phyloP scores from a whole-genome alignment of 2,329 filamentous ascomycete species.

The Alternaria solani region DNA sequence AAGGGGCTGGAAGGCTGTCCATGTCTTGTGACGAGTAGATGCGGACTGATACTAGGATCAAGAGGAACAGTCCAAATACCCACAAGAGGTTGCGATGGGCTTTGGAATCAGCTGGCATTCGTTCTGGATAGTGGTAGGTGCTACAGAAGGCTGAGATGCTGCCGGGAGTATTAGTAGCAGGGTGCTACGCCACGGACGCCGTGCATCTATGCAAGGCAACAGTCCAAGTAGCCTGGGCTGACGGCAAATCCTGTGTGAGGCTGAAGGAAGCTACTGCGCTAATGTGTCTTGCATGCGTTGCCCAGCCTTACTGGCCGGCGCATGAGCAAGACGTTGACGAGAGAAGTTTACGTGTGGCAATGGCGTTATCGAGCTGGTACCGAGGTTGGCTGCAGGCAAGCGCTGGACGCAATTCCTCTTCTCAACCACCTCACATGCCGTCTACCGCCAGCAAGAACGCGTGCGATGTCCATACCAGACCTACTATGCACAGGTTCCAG shows the following conservation, averaged over 20 bases:
- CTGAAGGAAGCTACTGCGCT: neutral
- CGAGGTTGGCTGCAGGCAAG: neutral
- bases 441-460: neutral
- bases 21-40: constrained; percentile 16
- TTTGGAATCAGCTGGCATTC: constrained; percentile 12
- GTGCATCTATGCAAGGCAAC: neutral
- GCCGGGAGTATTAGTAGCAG: constrained; percentile 6
- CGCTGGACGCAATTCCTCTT: neutral
- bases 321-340: neutral
- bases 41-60: constrained; percentile 9
- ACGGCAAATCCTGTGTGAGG: neutral
- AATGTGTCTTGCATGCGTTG: neutral
- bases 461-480: constrained; percentile 1
- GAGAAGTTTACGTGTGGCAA: constrained; percentile 4
- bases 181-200: neutral
- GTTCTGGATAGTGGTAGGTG: constrained; percentile 4
- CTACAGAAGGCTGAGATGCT: constrained; percentile 2
- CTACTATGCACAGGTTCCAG: constrained; percentile 1
- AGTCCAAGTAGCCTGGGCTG: neutral
- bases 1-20: constrained; percentile 27
- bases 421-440: neutral
- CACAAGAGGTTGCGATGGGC: constrained; percentile 14
- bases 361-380: constrained; percentile 2
- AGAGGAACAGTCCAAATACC: constrained; percentile 9
- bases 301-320: neutral